Base-by-base conservation (phyloP, 345 rosid genomes). In the Citrus australasica region DNA sequence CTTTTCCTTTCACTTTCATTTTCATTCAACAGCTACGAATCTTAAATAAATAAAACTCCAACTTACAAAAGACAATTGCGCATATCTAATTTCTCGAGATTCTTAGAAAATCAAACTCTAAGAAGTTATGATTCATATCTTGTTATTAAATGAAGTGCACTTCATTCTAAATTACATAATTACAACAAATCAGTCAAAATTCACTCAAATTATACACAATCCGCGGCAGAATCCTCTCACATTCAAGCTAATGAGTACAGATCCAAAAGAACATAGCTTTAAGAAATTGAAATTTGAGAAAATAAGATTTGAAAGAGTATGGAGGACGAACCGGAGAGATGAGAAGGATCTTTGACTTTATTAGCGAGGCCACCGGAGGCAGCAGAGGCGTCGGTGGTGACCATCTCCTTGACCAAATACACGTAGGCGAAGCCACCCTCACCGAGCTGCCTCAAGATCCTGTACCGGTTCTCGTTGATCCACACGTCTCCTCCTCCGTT, bases 401-500 rank as follows among this genome's bases (percentile, higher is more conserved):
- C 67, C 73, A 90, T 83, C 84, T 96, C 99, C 84, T 94, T 92
- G 60, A 96, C 98, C 80, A 96, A 61, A 77, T 56, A 96, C 17
- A 96, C 98, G 65, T 83, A 94, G 2, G 99, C 98, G 82, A 94
- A 96, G 5, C 98, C 99, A 51, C 99, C 99, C 79, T 94, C 99
- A 9, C 99, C 99, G 19, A 96, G 93, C 93, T 94, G 98, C 91
- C 98, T 88, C 78, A 92, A 40, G 86, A 91, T 79, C 88, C 91
- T 89, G 90, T 88, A 96, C 68, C 95, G 80, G 90, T 94, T 94
- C 75, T 96, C 99, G 77, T 96, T 95, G 95, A 95, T 95, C 99
- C 99, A 95, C 17, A 93, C 97, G 67, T 95, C 99, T 32, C 92
- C 98, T 79, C 93, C 98, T 0, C 98, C 95, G 63, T 92, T 91